Evolutionary conservation across 169 alveolate genomes (phyloP), one percentile per base, ranked within the genome.

Genomic region (Eimeria tenella): DNA sequence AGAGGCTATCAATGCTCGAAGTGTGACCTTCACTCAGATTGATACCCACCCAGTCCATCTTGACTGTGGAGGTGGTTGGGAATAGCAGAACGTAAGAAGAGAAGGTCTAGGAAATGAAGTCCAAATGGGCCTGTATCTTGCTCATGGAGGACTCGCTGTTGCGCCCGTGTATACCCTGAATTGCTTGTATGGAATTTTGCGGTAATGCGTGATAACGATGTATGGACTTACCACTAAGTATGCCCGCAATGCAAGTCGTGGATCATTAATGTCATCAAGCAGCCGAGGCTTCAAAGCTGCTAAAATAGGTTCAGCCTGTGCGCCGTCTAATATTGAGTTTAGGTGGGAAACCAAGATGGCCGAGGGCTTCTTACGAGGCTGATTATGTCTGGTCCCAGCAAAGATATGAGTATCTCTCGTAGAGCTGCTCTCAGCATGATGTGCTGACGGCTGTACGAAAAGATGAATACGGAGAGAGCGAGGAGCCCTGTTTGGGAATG

Each of bases 231-330:
- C 90, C 90, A 83, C 90, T 19, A 83, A 60, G 77, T 83, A 83
- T 42, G 90, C 90, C 42, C 90, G 75, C 77, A 83, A 17, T 8
- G 90, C 73, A 50, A 83, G 75, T 25, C 90, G 25, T 83, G 90
- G 90, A 60, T 83, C 90, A 60, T 83, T 83, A 56, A 83, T 83
- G 50, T 83, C 90, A 42, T 83, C 90, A 23, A 83, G 90, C 73
- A 83, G 25, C 60, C 90, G 90, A 31, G 90, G 90, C 77, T 83
- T 83, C 25, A 83, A 23, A 60, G 90, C 90, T 21, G 90, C 90
- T 42, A 83, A 25, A 83, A 83, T 83, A 56, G 90, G 90, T 83
- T 83, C 90, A 58, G 90, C 90, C 90, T 83, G 90, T 53, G 56
- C 4, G 77, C 15, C 49, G 52, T 11, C 0, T 15, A 10, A 19